Conservation (phyloP, 129 eudicot genomes). For the Flaveria sonorensis region DNA sequence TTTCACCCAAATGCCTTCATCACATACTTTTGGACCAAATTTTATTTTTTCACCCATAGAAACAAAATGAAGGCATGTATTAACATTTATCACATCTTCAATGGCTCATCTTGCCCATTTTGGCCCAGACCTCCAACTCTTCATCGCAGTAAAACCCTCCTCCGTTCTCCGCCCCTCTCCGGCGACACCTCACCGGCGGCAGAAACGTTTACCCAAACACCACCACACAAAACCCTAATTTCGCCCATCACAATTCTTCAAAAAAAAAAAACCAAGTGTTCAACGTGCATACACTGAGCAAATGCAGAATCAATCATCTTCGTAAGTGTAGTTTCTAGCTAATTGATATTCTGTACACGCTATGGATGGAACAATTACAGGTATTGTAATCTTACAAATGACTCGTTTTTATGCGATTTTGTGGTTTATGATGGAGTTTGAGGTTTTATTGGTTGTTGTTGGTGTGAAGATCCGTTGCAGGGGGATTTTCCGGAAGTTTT, state of each 20-base stretch:
- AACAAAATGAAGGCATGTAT: too few species aligned
- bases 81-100: background rate
- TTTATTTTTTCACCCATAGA: too few species aligned
- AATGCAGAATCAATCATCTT: slow-evolving; percentile 20
- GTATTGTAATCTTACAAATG: slow-evolving; percentile 24
- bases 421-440: background rate
- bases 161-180: background rate
- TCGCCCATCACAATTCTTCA: slow-evolving; percentile 5
- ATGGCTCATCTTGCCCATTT: background rate
- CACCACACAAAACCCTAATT: slow-evolving; percentile 14
- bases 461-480: slow-evolving; percentile 74
- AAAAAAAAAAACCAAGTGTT: background rate
- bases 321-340: background rate
- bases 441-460: background rate
- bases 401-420: background rate
- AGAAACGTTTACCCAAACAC: background rate
- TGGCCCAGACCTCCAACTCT: slow-evolving; percentile 6
- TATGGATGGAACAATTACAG: slow-evolving; percentile 47
- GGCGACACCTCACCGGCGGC: slow-evolving; percentile 20
- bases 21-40: too few species aligned
- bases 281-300: background rate
- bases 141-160: slow-evolving; percentile 2
- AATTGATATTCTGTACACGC: background rate
- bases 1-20: too few species aligned
- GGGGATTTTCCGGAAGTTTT: slow-evolving; percentile 90